Base-by-base conservation (phyloP, 2,329 filamentous ascomycete species). In the Trichoderma atrobrunneum region DNA sequence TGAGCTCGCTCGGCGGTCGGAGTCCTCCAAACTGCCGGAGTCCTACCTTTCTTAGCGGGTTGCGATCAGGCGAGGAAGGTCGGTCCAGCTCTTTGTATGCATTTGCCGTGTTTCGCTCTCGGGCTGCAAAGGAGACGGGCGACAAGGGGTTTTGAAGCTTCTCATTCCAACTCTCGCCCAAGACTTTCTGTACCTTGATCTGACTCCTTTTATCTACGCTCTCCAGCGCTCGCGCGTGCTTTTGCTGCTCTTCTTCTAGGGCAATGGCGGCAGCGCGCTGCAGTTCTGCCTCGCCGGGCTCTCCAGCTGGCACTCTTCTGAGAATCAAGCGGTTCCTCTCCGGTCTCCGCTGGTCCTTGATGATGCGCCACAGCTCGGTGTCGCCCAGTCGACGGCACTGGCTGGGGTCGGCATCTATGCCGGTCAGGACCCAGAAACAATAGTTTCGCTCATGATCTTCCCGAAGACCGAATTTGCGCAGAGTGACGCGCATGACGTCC, bases 361-460 rank as follows among this genome's bases (percentile, higher is more conserved):
- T 97, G 70, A 98, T 93, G 73, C 93, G 91, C 87, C 96, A 93
- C 12, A 99, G 85, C 80, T 99, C 96, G 5, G 90, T 91, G 78
- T 99, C 96, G 39, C 91, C 91, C 51, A 98, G 86, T 64, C 93
- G 90, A 73, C 94, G 91, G 80, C 93, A 97, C 78, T 94, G 90
- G 64, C 87, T 88, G 34, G 94, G 92, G 76, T 96, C 92, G 2
- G 95, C 91, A 62, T 98, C 94, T 51, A 94, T 85, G 65, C 95
- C 95, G 75, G 93, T 91, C 72, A 98, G 86, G 1, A 97, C 92
- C 86, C 96, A 98, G 84, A 99, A 98, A 84, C 95, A 98, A 83
- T 97, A 98, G 78, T 97, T 97, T 77, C 94, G 90, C 80, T 96
- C 93, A 78, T 98, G 94, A 74, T 95, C 93, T 79, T 97, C 94